Evolutionary conservation across 129 eudicot species (phyloP), one percentile per base, ranked within the genome.

Genomic region (Ambrosia artemisiifolia): DNA sequence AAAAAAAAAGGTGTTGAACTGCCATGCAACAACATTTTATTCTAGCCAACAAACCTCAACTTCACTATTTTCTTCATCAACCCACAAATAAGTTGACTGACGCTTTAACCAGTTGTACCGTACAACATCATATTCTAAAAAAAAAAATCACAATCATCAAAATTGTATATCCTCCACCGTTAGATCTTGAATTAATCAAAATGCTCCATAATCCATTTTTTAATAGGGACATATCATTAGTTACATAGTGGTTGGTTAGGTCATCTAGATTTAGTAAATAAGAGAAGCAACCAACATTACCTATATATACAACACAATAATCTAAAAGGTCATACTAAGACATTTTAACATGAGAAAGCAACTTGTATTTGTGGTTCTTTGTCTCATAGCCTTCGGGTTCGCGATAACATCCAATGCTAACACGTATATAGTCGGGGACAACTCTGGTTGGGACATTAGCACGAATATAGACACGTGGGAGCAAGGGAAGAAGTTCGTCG

Each of bases 381-480:
- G 72, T 24, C 46, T 79, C 65, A 14, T 76, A 33, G 65, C 83
- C 67, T 53, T 81, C 10, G 51, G 79, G 16, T 82, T 83, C 56
- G 65, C 83, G 32, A 67, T 76, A 65, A 85, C 86, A 78, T 81
- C 88, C 70, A 46, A 82, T 18, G 96, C 96, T 7, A 84, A 88
- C 30, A 75, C 83, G 7, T 84, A 90, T 66, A 72, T 49, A 7
- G 98, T 94, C 5, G 98, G 98, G 5, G 98, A 85, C 35, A 90
- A n/a, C 75, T 78, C 95, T 10, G 98, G 98, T 69, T 94, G 98
- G 96, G 97, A 94, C 67, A 84, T 94, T 38, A 93, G 98, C 78
- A 83, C 95, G 47, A 82, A 86, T 78, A 87, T 90, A 6, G 87
- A 81, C 67, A 67, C 96, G 0, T 94, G 98, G 98, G 63, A 61